Conservation (phyloP, 306 rosid species). For the Cicer arietinum region DNA sequence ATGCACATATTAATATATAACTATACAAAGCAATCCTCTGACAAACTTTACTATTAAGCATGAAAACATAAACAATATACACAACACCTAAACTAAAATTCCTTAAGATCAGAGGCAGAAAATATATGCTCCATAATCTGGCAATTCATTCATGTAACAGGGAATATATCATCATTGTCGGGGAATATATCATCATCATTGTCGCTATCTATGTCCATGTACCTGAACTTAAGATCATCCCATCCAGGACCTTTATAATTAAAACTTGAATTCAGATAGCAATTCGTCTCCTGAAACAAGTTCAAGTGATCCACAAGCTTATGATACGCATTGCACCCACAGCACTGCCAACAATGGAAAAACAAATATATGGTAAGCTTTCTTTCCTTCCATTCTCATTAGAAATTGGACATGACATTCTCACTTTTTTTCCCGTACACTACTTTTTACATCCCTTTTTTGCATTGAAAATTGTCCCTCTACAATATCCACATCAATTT, state of each 20-base stretch:
- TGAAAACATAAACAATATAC: conserved; percentile 50
- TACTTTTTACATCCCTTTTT: background rate
- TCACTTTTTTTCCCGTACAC: background rate
- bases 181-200: conserved; percentile 33
- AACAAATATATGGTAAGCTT: background rate
- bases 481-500: conserved; percentile 1
- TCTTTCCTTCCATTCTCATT: background rate
- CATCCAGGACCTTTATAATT: conserved; percentile 74
- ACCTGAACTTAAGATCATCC: conserved; percentile 71
- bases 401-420: conserved; percentile 23
- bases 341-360: conserved; percentile 62
- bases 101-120: conserved; percentile 43
- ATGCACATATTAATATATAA: conserved; percentile 36
- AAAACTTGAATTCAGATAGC: conserved; percentile 81
- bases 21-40: conserved; percentile 33
- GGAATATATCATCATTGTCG: conserved; percentile 51
- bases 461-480: conserved; percentile 3
- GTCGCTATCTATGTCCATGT: conserved; percentile 62
- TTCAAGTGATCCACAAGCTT: conserved; percentile 96
- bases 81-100: conserved; percentile 47
- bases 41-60: conserved; percentile 27
- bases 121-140: conserved; percentile 46
- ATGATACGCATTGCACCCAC: conserved; percentile 91
- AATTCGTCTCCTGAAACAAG: conserved; percentile 89
- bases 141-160: conserved; percentile 54